These are phyloP conservation scores for Blastomyces percursus DNA, from an alignment of 2,329 filamentous ascomycete species.

Conservation along the genomic window DNA sequence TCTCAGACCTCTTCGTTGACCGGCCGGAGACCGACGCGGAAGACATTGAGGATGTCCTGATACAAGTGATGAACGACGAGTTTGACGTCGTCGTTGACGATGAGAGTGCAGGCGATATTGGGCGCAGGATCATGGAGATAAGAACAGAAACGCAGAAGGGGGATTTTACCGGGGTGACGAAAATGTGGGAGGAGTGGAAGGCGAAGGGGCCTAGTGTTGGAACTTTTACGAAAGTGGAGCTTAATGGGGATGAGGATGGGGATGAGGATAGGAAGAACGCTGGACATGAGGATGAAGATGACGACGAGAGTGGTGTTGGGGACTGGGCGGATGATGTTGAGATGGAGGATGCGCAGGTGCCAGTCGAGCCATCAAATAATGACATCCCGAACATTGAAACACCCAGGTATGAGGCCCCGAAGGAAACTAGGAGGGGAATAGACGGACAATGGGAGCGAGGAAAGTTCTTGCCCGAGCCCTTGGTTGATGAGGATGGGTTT, in stretches of 20 bases:
- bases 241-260: constrained; percentile 31
- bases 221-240: constrained; percentile 30
- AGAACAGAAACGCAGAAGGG: constrained; percentile 54
- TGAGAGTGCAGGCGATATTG: constrained; percentile 66
- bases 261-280: constrained; percentile 26
- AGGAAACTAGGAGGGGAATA: not conserved
- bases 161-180: constrained; percentile 53
- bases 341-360: constrained; percentile 58
- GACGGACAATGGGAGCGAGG: not conserved
- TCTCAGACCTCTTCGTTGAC: constrained; percentile 64
- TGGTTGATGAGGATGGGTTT: constrained; percentile 74
- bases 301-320: constrained; percentile 43
- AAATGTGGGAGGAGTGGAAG: constrained; percentile 43
- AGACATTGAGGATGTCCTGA: constrained; percentile 71
- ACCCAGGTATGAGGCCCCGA: not conserved
- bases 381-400: not conserved
- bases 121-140: constrained; percentile 58
- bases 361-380: constrained; percentile 15
- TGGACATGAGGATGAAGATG: constrained; percentile 44
- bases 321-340: constrained; percentile 47
- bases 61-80: constrained; percentile 90
- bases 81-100: constrained; percentile 92
- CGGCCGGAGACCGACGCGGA: constrained; percentile 56
- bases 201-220: constrained; percentile 40
- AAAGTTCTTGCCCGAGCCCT: constrained; percentile 52